These are phyloP conservation scores for Tylopilus orsonianus DNA, from an alignment of 1,284 basidiomycete genomes.

Conservation along the genomic window DNA sequence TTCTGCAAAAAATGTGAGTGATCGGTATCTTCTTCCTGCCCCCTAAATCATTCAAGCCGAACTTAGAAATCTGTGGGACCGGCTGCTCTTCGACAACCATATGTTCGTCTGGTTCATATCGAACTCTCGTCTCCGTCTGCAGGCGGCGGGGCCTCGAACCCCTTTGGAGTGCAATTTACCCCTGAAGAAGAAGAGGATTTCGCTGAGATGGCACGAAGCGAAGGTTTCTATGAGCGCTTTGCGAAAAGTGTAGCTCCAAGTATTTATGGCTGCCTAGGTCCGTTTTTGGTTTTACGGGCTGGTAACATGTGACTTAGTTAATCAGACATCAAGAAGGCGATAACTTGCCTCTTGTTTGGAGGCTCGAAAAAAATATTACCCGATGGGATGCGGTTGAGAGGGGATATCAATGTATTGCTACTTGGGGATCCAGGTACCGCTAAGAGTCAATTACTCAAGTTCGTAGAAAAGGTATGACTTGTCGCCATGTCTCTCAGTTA, in stretches of 20 bases:
- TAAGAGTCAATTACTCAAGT: slow-evolving; percentile 96
- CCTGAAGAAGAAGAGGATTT: slow-evolving; percentile 99
- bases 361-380: slow-evolving; percentile 98
- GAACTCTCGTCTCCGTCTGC: slow-evolving; percentile 81
- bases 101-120: slow-evolving; percentile 90
- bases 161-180: slow-evolving; percentile 83
- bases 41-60: slow-evolving; percentile 8
- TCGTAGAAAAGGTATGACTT: slow-evolving; percentile 86
- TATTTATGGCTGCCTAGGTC: slow-evolving; percentile 93
- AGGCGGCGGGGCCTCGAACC: slow-evolving; percentile 66
- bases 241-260: slow-evolving; percentile 93
- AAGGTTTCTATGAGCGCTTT: slow-evolving; percentile 93
- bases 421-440: slow-evolving; percentile 98
- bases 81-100: slow-evolving; percentile 90
- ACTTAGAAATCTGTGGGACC: slow-evolving; percentile 71
- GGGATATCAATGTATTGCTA: slow-evolving; percentile 96
- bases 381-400: slow-evolving; percentile 95
- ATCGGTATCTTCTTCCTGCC: background rate
- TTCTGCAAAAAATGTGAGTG: slow-evolving; percentile 73
- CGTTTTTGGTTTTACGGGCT: slow-evolving; percentile 20
- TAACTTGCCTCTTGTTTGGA: slow-evolving; percentile 92
- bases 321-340: slow-evolving; percentile 96
- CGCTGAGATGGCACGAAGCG: slow-evolving; percentile 83
- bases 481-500: background rate
- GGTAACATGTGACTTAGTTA: slow-evolving; percentile 5